Conservation (phyloP, 345 rosid genomes). For the Abelmoschus esculentus region DNA sequence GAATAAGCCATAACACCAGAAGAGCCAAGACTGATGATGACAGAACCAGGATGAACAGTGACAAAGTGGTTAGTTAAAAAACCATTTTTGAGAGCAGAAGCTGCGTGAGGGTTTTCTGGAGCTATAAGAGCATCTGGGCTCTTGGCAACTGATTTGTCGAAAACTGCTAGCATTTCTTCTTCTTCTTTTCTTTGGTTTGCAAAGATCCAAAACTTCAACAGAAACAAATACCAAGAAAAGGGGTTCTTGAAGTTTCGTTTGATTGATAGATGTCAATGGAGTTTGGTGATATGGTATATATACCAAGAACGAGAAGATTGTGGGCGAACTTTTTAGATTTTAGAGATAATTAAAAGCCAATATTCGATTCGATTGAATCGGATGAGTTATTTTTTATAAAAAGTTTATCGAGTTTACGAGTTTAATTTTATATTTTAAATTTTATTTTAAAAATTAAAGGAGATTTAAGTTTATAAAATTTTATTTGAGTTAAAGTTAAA, state of each 20-base stretch:
- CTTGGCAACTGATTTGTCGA: constrained; percentile 78
- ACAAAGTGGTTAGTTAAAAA: constrained; percentile 56
- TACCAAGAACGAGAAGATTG: too few species aligned
- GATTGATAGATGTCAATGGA: neutral
- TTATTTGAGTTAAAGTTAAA: too few species aligned
- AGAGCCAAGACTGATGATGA: constrained; percentile 64
- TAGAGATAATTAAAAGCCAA: too few species aligned
- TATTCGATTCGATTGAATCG: too few species aligned
- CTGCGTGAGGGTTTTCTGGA: constrained; percentile 28
- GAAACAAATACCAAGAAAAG: neutral
- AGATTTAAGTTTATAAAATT: too few species aligned
- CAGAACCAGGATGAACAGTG: constrained; percentile 43
- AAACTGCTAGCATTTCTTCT: constrained; percentile 70
- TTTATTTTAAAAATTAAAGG: too few species aligned
- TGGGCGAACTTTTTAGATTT: neutral
- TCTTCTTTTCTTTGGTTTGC: neutral
- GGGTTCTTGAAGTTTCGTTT: neutral
- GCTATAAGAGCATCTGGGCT: constrained; percentile 57
- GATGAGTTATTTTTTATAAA: too few species aligned
- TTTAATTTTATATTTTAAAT: too few species aligned
- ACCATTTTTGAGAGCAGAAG: constrained; percentile 59
- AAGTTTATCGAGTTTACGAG: too few species aligned
- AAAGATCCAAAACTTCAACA: constrained; percentile 6
- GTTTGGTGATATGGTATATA: neutral
- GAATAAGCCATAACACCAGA: constrained; percentile 77